Conservation (phyloP, 805 yeast genomes). For the Lipomyces kockii region DNA sequence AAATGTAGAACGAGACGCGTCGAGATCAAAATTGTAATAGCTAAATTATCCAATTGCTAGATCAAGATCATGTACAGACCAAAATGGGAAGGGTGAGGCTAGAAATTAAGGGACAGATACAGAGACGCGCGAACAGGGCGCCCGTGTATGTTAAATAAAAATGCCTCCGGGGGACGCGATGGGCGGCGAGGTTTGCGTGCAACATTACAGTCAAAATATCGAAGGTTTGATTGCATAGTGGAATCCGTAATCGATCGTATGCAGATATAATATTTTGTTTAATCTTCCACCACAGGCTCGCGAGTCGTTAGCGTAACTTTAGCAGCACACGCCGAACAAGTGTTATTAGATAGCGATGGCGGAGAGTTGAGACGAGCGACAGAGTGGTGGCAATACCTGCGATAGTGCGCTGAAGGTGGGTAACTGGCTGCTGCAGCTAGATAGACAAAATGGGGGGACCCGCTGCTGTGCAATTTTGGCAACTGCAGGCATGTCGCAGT, state of each 20-base stretch:
- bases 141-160: not conserved
- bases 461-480: not conserved
- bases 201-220: not conserved
- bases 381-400: conserved; percentile 2
- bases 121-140: not conserved
- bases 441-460: not conserved
- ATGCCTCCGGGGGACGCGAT: not conserved
- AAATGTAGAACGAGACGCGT: not conserved
- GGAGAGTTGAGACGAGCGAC: not conserved
- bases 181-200: not conserved
- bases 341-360: not conserved
- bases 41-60: not conserved
- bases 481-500: not conserved
- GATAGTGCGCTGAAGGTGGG: not conserved
- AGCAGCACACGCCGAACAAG: not conserved
- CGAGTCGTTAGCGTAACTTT: not conserved
- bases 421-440: not conserved
- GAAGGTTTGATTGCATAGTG: conserved; percentile 12
- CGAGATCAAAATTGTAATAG: not conserved
- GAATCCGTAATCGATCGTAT: not conserved
- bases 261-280: not conserved
- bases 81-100: not conserved
- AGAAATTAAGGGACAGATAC: not conserved
- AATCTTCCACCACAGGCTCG: not conserved
- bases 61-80: not conserved